Conservation (phyloP, 345 rosid genomes). For the Eucalyptus melliodora region DNA sequence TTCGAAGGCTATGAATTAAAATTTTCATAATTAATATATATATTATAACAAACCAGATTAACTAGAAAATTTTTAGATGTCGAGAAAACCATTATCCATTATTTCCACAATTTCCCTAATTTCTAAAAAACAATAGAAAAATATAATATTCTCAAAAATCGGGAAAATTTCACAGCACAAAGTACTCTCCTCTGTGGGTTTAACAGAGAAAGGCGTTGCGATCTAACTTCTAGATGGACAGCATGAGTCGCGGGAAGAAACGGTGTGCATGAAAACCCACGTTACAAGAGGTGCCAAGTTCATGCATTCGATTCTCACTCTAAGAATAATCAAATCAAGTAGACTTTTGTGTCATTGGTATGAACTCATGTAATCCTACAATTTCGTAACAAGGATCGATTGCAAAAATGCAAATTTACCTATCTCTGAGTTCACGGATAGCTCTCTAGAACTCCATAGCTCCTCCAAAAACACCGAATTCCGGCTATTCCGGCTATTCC, state of each 20-base stretch:
- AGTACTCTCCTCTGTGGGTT: neutral
- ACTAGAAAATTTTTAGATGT: neutral
- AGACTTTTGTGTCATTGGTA: neutral
- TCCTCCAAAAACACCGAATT: neutral
- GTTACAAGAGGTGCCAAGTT: neutral
- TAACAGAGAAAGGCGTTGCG: accelerated
- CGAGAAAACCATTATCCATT: neutral
- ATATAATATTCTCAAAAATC: neutral
- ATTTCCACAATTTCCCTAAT: neutral
- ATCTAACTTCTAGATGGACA: neutral
- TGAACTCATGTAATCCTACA: too few species aligned
- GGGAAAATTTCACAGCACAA: neutral
- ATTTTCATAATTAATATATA: neutral
- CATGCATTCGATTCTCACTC: neutral
- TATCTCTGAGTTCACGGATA: too few species aligned
- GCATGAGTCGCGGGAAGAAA: neutral
- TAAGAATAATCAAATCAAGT: too few species aligned
- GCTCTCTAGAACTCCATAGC: neutral
- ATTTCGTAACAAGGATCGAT: too few species aligned
- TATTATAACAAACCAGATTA: accelerated
- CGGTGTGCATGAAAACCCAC: neutral
- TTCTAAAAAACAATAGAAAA: neutral
- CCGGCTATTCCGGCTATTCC: too few species aligned
- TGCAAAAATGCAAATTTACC: too few species aligned
- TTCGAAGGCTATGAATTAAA: neutral